Evolutionary conservation across 2,329 filamentous ascomycete genomes (phyloP).

Genomic region (Colletotrichum horii): DNA sequence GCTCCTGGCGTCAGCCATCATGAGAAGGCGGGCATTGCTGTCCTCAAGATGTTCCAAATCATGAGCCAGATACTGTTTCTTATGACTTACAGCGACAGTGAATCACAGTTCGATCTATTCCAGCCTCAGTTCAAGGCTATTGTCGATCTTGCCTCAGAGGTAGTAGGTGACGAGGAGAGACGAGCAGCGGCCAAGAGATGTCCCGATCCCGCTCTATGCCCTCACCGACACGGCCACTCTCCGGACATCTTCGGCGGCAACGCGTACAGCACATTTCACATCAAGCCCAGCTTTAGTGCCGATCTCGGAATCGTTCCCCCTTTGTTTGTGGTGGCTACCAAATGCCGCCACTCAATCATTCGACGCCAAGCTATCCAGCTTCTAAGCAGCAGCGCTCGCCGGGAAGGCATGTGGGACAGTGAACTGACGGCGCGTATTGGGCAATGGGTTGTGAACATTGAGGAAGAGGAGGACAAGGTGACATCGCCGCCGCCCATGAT

Average conservation of each 20-base stretch:
- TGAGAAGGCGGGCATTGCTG: slow-evolving; percentile 64
- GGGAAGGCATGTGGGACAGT: slow-evolving; percentile 75
- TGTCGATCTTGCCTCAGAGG: slow-evolving; percentile 62
- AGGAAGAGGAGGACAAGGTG: slow-evolving; percentile 49
- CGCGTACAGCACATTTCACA: slow-evolving; percentile 51
- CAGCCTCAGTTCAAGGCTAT: slow-evolving; percentile 57
- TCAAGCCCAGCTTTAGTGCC: slow-evolving; percentile 67
- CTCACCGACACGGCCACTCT: slow-evolving; percentile 40
- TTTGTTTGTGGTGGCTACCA: slow-evolving; percentile 69
- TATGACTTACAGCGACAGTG: slow-evolving; percentile 65
- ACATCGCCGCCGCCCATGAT: slow-evolving; percentile 30
- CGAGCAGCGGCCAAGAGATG: slow-evolving; percentile 52
- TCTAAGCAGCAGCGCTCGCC: slow-evolving; percentile 61
- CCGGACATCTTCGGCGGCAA: slow-evolving; percentile 45
- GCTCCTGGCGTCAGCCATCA: slow-evolving; percentile 55
- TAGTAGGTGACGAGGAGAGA: slow-evolving; percentile 63
- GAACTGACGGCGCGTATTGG: slow-evolving; percentile 61
- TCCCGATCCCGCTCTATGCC: slow-evolving; percentile 47
- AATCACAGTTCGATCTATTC: slow-evolving; percentile 64
- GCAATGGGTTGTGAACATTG: slow-evolving; percentile 59
- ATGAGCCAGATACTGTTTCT: slow-evolving; percentile 63
- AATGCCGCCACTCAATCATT: slow-evolving; percentile 63
- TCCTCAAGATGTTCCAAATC: slow-evolving; percentile 67
- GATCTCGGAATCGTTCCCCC: slow-evolving; percentile 69
- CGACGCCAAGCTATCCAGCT: slow-evolving; percentile 67